phyloP scores from a whole-genome alignment of 306 rosid species.

The Trichosanthes truncata region DNA sequence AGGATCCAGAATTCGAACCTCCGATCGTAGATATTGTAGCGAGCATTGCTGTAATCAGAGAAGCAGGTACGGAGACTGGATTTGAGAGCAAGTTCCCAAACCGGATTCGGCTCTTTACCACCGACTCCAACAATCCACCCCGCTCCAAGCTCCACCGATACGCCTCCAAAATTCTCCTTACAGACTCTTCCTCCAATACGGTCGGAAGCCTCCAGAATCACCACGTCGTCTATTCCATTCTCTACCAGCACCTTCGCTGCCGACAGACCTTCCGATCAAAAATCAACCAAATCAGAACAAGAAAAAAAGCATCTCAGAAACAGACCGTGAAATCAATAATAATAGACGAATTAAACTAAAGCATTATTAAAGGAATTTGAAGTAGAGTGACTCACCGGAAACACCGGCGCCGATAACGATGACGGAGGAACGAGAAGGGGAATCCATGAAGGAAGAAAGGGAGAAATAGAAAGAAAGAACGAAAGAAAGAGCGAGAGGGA shows the following conservation, averaged over 20 bases:
- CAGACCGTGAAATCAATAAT: background rate
- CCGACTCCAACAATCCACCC: slow-evolving; percentile 99
- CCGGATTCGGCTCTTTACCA: slow-evolving; percentile 63
- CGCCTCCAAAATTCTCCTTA: slow-evolving; percentile 68
- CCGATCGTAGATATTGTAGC: slow-evolving; percentile 77
- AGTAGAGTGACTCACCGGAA: slow-evolving; percentile 42
- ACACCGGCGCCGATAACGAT: slow-evolving; percentile 85
- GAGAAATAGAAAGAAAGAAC: slow-evolving; percentile 11
- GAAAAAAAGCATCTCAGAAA: background rate
- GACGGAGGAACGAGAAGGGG: slow-evolving; percentile 61
- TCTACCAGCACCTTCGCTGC: slow-evolving; percentile 76
- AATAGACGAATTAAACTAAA: background rate
- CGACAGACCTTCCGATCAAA: slow-evolving; percentile 41
- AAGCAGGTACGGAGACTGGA: slow-evolving; percentile 65
- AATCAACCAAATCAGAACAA: background rate
- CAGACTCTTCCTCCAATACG: slow-evolving; percentile 89
- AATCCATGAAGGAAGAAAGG: slow-evolving; percentile 39
- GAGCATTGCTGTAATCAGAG: slow-evolving; percentile 92
- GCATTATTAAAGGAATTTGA: background rate
- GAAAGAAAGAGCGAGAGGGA: slow-evolving; percentile 13
- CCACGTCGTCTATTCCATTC: slow-evolving; percentile 60
- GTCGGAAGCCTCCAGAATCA: slow-evolving; percentile 85
- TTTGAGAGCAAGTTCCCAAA: slow-evolving; percentile 77
- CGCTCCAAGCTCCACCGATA: slow-evolving; percentile 88
- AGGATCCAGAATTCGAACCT: slow-evolving; percentile 30